Conservation (phyloP, 2,329 filamentous ascomycete species). For the Claviceps purpurea region DNA sequence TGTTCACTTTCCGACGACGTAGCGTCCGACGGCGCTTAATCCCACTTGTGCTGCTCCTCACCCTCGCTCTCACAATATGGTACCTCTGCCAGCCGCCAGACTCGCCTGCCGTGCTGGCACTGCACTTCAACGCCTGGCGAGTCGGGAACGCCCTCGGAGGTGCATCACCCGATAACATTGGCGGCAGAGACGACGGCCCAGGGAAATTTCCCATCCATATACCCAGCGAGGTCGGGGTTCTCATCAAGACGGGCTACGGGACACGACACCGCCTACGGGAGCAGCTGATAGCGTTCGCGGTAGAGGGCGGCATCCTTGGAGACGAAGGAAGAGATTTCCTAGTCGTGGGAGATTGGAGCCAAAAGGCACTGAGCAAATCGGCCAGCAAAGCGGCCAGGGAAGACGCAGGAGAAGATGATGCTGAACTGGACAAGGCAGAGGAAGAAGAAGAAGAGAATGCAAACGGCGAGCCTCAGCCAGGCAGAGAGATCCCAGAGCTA, state of each 20-base stretch:
- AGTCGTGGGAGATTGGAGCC: constrained; percentile 36
- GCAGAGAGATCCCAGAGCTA: neutral
- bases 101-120: constrained; percentile 19
- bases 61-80: constrained; percentile 13
- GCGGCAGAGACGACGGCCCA: constrained; percentile 19
- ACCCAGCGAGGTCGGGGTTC: constrained; percentile 32
- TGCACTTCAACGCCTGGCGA: constrained; percentile 21
- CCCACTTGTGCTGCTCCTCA: constrained; percentile 10
- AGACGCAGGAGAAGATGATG: constrained; percentile 17
- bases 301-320: constrained; percentile 19
- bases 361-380: neutral
- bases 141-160: constrained; percentile 17
- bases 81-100: constrained; percentile 20
- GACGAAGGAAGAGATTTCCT: constrained; percentile 28
- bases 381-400: constrained; percentile 17
- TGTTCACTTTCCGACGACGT: constrained; percentile 15
- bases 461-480: neutral
- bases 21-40: constrained; percentile 15
- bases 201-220: constrained; percentile 31
- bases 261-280: constrained; percentile 34
- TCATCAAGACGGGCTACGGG: constrained; percentile 44
- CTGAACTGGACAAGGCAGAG: neutral
- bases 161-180: constrained; percentile 23
- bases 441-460: neutral
- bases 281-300: constrained; percentile 30